phyloP scores from a whole-genome alignment of 257 asterid species.

The Cordia subcordata region DNA sequence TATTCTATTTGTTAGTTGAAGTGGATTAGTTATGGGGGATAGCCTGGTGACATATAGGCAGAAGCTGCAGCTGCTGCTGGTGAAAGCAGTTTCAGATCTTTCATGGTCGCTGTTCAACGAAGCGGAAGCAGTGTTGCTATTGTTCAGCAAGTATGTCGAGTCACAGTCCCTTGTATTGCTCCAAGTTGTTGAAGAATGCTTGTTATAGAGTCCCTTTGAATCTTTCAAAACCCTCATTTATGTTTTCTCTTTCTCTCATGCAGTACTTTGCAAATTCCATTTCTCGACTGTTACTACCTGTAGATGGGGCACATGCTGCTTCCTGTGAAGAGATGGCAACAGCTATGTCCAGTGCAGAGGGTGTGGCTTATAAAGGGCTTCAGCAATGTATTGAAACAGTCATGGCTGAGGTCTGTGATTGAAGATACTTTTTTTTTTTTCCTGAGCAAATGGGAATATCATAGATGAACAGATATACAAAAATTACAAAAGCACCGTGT shows the following conservation, averaged over 20 bases:
- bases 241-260: constrained; percentile 16
- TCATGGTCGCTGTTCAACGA: constrained; percentile 97
- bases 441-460: no score
- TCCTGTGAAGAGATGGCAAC: constrained; percentile 97
- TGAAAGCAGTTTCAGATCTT: constrained; percentile 93
- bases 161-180: constrained; percentile 10
- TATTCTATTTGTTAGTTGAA: constrained; percentile 3
- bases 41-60: constrained; percentile 48
- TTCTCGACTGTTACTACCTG: constrained; percentile 87
- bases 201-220: not conserved
- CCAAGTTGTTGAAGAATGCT: constrained; percentile 5
- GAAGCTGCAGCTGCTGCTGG: constrained; percentile 99
- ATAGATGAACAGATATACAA: no score
- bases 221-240: not conserved
- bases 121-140: constrained; percentile 99
- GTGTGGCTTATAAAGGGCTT: constrained; percentile 97
- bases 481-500: no score
- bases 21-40: constrained; percentile 10
- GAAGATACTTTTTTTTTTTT: not conserved
- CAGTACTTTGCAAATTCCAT: constrained; percentile 93
- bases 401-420: constrained; percentile 86
- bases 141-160: constrained; percentile 81
- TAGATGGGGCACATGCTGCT: constrained; percentile 99
- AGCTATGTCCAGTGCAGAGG: constrained; percentile 95
- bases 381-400: constrained; percentile 97